These are phyloP conservation scores for Cercospora janseana DNA, from an alignment of 2,329 filamentous ascomycete species.

Conservation along the genomic window DNA sequence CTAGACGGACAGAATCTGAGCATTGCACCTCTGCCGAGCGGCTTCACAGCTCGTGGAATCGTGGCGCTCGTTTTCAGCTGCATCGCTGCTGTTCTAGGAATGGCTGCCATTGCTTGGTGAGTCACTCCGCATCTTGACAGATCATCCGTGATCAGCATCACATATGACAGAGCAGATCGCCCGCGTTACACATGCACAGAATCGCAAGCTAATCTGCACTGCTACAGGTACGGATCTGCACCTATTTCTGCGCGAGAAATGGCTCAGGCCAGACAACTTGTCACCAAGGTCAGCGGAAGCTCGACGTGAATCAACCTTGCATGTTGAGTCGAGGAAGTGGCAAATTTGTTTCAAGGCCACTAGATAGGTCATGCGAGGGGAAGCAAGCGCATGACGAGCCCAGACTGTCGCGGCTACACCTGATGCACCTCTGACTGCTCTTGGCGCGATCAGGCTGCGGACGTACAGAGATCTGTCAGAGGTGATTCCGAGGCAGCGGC, in stretches of 20 bases:
- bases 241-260: conserved; percentile 32
- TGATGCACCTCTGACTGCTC: conserved; percentile 3
- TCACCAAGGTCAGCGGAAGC: conserved; percentile 26
- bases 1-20: conserved; percentile 59
- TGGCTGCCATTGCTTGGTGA: conserved; percentile 67
- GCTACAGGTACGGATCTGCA: conserved; percentile 38
- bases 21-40: conserved; percentile 59
- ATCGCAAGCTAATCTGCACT: conserved; percentile 19
- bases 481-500: too few relatives aligned
- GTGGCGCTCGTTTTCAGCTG: conserved; percentile 73
- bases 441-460: conserved; percentile 1
- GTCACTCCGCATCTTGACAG: conserved; percentile 34
- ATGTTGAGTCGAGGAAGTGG: conserved; percentile 1
- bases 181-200: not conserved
- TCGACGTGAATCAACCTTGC: conserved; percentile 11
- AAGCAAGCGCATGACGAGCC: not conserved
- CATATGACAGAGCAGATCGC: conserved; percentile 6
- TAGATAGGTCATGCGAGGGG: not conserved
- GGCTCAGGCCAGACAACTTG: conserved; percentile 28
- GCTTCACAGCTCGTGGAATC: conserved; percentile 69
- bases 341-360: not conserved
- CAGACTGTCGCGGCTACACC: not conserved
- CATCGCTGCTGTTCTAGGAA: conserved; percentile 65
- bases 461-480: conserved; percentile 10
- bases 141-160: conserved; percentile 12